Percentiles rank a stretch among this genome's conserved stretches.
Evolutionary conservation across 2,329 filamentous ascomycete species (phyloP).

Genomic region (Aspergillus awamori): DNA sequence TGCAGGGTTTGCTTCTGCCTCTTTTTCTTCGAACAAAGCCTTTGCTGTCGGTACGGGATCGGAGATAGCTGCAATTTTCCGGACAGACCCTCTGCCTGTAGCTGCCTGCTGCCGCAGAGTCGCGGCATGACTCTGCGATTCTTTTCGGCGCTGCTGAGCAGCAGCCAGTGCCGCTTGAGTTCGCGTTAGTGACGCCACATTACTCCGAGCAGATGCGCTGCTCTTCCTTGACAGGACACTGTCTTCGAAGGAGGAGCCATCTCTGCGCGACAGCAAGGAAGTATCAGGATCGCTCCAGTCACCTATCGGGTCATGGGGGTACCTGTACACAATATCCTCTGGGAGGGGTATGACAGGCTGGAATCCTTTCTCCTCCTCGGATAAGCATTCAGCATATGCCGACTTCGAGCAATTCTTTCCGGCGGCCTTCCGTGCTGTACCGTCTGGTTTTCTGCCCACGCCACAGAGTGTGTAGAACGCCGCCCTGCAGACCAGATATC

Average conservation of each 20-base stretch:
- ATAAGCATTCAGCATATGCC: constrained; percentile 49
- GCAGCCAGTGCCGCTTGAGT: constrained; percentile 46
- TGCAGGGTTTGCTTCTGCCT: constrained; percentile 19
- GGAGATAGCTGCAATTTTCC: constrained; percentile 30
- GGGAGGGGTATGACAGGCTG: constrained; percentile 51
- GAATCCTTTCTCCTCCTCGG: constrained; percentile 49
- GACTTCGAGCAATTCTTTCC: constrained; percentile 52
- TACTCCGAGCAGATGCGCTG: constrained; percentile 30
- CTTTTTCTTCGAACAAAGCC: constrained; percentile 23
- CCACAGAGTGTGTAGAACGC: constrained; percentile 51
- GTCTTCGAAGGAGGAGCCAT: constrained; percentile 32
- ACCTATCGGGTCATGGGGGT: constrained; percentile 43
- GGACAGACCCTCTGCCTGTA: constrained; percentile 34
- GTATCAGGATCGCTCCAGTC: constrained; percentile 44
- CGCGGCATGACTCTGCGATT: constrained; percentile 50
- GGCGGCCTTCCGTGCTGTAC: constrained; percentile 44
- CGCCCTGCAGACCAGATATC: constrained; percentile 44
- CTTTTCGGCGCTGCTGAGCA: constrained; percentile 44
- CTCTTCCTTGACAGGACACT: constrained; percentile 34
- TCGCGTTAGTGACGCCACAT: constrained; percentile 34
- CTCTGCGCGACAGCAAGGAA: constrained; percentile 22
- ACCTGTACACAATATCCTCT: constrained; percentile 49
- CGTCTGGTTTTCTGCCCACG: constrained; percentile 47
- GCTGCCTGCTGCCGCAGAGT: constrained; percentile 50
- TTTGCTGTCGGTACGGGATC: constrained; percentile 26